Base-by-base conservation (phyloP, 306 rosid genomes). In the Mimosa pudica region DNA sequence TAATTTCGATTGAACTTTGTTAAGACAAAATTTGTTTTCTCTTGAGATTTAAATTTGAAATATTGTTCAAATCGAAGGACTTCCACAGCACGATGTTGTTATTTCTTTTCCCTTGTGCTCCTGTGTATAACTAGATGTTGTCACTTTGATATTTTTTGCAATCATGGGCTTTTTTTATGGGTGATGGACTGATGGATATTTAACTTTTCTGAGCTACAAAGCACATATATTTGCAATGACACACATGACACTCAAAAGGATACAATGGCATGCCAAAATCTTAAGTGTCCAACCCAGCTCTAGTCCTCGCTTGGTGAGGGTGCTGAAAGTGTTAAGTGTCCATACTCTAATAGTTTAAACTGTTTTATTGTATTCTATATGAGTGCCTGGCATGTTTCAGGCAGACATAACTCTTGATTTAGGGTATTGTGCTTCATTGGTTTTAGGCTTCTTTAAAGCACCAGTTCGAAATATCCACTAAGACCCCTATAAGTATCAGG, bases 51-150 rank as follows among this genome's bases (percentile, higher is more conserved):
- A 47, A 6, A 11, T 55, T 52, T 66, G 54, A 52, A 11, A 33
- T 9, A 80, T 73, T 16, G 14, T 73, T 73, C 32, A 67, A 68
- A 30, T 54, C 20, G 68, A 11, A 8, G n/a, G 67, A 30, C 11
- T 61, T 61, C 10, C 10, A 11, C 41, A 11, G 24, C 65, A 24
- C 0, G 30, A 17, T 55, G 11, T 24, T 62, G 35, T 62, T 11
- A 11, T 62, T 62, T 11, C 11, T 49, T 49, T 32, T 61, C 30
- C 33, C 5, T 8, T 32, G 41, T 12, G 2, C n/a, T 30, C 36
- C 41, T 10, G 41, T 10, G 68, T 1, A 30, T 62, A 13, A 32
- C 42, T 10, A 62, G 8, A 30, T 35, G 67, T 0, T 61, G 44
- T 62, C n/a, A 12, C 42, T 32, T 62, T 62, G 68, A 64, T 5